Evolutionary conservation across 306 rosid species (phyloP).

Genomic region (Benincasa hispida): DNA sequence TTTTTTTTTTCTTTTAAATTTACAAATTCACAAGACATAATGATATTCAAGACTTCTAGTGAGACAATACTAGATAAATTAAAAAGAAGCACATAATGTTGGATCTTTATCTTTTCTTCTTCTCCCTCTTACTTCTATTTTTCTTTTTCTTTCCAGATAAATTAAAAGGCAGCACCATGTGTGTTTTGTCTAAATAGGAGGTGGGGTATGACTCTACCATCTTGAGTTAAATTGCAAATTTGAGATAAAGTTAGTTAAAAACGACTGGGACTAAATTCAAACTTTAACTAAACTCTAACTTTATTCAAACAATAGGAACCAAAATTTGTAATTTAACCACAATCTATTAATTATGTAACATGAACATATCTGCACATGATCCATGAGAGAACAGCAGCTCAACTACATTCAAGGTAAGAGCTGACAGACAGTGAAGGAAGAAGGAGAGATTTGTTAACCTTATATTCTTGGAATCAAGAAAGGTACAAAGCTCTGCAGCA

Average conservation of each 20-base stretch:
- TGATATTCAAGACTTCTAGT: background rate
- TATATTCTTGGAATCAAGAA: slow-evolving; percentile 65
- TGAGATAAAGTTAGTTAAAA: too few species aligned
- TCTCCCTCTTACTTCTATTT: background rate
- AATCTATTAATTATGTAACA: background rate
- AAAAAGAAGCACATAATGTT: background rate
- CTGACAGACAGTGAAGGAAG: background rate
- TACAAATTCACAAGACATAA: background rate
- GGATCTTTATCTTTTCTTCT: background rate
- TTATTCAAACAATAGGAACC: too few species aligned
- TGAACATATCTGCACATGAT: background rate
- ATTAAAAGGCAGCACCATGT: background rate
- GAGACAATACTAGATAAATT: background rate
- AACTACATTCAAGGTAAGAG: background rate
- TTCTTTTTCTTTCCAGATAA: background rate
- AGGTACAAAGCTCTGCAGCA: slow-evolving; percentile 66
- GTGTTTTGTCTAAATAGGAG: background rate
- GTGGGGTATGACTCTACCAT: background rate
- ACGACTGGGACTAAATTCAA: too few species aligned
- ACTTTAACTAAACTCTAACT: too few species aligned
- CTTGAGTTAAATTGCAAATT: too few species aligned
- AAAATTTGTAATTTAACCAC: too few species aligned
- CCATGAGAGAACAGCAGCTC: background rate
- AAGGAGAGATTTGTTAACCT: slow-evolving; percentile 32
- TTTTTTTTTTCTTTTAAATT: background rate